Percentiles rank a stretch among this genome's conserved stretches.
These are phyloP conservation scores for Massarina eburnea DNA, from an alignment of 2,329 filamentous ascomycete genomes.

Conservation along the genomic window DNA sequence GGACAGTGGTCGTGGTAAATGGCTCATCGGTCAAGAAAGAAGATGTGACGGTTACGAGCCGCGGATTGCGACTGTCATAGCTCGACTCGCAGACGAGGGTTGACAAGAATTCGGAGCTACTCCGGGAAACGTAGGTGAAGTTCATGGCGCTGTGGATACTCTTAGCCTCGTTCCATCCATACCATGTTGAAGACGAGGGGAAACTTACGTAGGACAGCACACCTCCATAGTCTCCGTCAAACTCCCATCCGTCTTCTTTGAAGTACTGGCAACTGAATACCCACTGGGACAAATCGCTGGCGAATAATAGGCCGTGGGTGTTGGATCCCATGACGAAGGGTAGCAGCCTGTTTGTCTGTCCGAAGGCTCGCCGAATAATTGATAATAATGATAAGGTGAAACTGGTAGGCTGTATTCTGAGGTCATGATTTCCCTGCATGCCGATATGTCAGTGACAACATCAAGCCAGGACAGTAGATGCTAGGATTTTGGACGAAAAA, in stretches of 20 bases:
- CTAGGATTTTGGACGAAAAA: not conserved
- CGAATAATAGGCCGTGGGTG: slow-evolving; percentile 1
- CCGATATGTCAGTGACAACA: not conserved
- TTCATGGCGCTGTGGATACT: not conserved
- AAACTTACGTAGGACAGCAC: slow-evolving; percentile 6
- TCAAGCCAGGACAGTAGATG: not conserved
- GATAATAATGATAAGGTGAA: not conserved
- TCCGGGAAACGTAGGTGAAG: not conserved
- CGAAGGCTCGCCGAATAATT: not conserved
- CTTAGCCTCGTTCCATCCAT: not conserved
- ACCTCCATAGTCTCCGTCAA: slow-evolving; percentile 5
- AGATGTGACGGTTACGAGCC: not conserved
- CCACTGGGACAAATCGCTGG: slow-evolving; percentile 4
- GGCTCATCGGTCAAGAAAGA: not conserved
- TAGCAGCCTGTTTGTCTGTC: not conserved
- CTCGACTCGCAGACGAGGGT: slow-evolving; percentile 3
- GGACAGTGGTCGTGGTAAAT: not conserved
- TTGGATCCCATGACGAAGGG: slow-evolving; percentile 1
- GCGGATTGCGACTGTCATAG: not conserved
- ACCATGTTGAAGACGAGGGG: not conserved
- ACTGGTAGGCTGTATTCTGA: not conserved
- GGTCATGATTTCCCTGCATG: not conserved
- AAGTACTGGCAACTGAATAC: not conserved
- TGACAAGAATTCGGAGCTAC: no score
- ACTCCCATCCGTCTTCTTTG: not conserved